These are phyloP conservation scores for Phytomonas sp. DNA, from an alignment of 208 protist species.

Conservation along the genomic window DNA sequence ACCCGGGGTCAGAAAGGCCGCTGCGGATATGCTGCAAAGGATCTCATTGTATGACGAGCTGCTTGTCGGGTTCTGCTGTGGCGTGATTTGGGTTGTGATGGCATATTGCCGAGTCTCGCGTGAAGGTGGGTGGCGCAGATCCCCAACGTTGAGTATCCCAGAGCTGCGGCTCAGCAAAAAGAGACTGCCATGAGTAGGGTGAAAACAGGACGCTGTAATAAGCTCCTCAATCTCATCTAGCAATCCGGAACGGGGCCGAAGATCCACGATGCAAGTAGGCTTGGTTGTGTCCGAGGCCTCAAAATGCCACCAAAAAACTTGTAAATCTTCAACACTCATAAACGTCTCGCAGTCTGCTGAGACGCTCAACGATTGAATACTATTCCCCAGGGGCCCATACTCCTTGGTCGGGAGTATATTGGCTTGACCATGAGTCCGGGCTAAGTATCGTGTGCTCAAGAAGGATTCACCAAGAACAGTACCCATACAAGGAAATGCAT, in stretches of 20 bases:
- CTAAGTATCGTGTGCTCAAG: constrained; percentile 52
- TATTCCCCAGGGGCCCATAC: constrained; percentile 62
- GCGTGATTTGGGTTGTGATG: constrained; percentile 48
- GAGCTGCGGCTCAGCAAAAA: constrained; percentile 80
- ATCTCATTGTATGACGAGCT: constrained; percentile 69
- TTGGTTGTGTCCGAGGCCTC: constrained; percentile 62
- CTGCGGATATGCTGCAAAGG: constrained; percentile 74
- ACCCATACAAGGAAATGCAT: constrained; percentile 60
- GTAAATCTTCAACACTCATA: constrained; percentile 80
- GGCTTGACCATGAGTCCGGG: constrained; percentile 39
- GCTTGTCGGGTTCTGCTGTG: constrained; percentile 45
- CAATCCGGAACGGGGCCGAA: constrained; percentile 43
- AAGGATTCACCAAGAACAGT: constrained; percentile 41
- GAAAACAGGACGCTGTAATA: constrained; percentile 66
- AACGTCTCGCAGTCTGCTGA: constrained; percentile 74
- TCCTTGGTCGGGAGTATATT: constrained; percentile 68
- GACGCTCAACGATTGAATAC: constrained; percentile 66
- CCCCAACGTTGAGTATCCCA: constrained; percentile 73
- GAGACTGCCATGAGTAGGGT: constrained; percentile 74
- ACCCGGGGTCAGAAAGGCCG: constrained; percentile 64
- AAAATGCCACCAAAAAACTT: constrained; percentile 86
- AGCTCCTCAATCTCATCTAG: constrained; percentile 80
- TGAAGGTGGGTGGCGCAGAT: constrained; percentile 72
- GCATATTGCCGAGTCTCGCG: constrained; percentile 54
- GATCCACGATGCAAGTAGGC: constrained; percentile 65